phyloP scores from a whole-genome alignment of 2,329 filamentous ascomycete species.

The Sporothrix euskadiensis region DNA sequence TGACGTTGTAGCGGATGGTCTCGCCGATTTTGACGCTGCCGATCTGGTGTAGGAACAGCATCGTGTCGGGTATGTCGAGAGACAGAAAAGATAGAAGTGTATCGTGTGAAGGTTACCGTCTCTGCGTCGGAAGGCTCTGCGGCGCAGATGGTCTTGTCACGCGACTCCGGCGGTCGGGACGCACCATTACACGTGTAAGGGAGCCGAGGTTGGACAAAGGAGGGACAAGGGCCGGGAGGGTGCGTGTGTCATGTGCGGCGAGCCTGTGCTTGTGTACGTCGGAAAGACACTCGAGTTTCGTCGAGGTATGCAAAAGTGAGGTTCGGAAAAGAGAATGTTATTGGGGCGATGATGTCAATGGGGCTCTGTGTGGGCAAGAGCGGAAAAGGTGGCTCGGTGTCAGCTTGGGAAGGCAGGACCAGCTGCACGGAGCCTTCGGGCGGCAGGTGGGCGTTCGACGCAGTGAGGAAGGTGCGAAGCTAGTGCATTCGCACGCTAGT shows the following conservation, averaged over 20 bases:
- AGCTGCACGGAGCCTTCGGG: background rate
- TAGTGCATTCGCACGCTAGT: background rate
- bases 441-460: background rate
- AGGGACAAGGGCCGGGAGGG: background rate
- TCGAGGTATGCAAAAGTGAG: background rate
- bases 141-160: conserved; percentile 24
- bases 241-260: background rate
- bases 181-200: conserved; percentile 25
- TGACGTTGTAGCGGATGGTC: conserved; percentile 86
- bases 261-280: background rate
- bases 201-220: background rate
- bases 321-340: background rate
- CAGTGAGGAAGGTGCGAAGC: background rate
- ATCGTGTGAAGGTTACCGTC: background rate
- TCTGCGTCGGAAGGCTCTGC: conserved; percentile 10
- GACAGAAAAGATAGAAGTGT: background rate
- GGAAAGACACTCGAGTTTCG: background rate
- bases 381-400: conserved; percentile 20
- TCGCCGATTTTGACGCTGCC: conserved; percentile 94
- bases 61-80: conserved; percentile 43
- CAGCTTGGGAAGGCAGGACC: background rate
- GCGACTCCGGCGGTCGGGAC: conserved; percentile 21
- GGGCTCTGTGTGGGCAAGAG: background rate
- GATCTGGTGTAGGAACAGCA: conserved; percentile 89
- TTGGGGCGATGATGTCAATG: conserved; percentile 19